A percentile compares a stretch with the other conserved stretches of the same genome.
phyloP scores from a whole-genome alignment of 2,329 filamentous ascomycete species.

The Thielaviopsis euricoi region DNA sequence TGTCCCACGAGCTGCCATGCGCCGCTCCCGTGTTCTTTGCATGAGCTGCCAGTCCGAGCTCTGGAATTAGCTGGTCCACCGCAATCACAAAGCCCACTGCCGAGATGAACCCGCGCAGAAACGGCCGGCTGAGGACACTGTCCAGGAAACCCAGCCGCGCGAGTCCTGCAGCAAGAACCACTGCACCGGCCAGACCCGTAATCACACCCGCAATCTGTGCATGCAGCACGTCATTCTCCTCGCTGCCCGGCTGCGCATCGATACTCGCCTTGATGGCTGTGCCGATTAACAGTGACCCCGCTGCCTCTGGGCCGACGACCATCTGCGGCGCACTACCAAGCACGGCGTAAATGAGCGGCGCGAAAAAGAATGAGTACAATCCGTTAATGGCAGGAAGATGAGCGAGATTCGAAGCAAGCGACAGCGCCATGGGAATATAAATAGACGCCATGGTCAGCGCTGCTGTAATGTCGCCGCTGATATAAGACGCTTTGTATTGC shows the following conservation, averaged over 20 bases:
- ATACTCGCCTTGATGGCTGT: constrained; percentile 69
- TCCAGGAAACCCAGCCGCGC: constrained; percentile 83
- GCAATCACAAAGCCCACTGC: constrained; percentile 94
- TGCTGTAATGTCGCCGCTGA: constrained; percentile 74
- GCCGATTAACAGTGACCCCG: constrained; percentile 78
- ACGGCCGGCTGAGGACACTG: constrained; percentile 82
- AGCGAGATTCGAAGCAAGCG: constrained; percentile 78
- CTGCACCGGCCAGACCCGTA: constrained; percentile 71
- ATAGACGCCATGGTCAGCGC: constrained; percentile 96
- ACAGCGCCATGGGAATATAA: constrained; percentile 94
- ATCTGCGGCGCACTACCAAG: constrained; percentile 85
- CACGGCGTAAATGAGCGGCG: constrained; percentile 77
- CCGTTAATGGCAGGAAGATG: constrained; percentile 90
- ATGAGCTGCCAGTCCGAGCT: constrained; percentile 57
- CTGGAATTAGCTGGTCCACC: constrained; percentile 84
- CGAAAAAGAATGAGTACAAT: constrained; percentile 85
- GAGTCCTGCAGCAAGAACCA: constrained; percentile 75
- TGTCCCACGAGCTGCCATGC: constrained; percentile 76
- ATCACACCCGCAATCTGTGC: constrained; percentile 77
- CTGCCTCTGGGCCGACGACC: constrained; percentile 87
- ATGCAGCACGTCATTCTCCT: constrained; percentile 50
- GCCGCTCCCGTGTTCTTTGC: constrained; percentile 50
- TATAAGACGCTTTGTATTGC: constrained; percentile 68
- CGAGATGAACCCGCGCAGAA: constrained; percentile 88
- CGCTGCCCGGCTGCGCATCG: constrained; percentile 44